These are phyloP conservation scores for Cucumis melo DNA, from an alignment of 306 rosid species.

Conservation along the genomic window DNA sequence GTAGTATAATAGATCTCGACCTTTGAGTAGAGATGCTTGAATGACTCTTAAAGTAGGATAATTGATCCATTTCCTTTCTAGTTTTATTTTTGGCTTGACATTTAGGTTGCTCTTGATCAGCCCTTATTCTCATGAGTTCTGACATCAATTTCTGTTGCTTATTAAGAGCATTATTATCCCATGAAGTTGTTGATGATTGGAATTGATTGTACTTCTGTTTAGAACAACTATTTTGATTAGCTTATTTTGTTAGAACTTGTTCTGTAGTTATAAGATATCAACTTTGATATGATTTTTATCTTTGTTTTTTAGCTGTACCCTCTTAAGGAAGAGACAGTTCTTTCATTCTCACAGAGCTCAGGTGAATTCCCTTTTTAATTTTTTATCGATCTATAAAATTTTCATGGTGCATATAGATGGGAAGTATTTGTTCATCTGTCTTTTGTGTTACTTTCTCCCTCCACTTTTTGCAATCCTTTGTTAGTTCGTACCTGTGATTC, in stretches of 20 bases:
- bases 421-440: background rate
- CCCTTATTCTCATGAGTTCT: background rate
- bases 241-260: background rate
- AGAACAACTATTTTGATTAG: background rate
- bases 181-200: background rate
- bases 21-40: background rate
- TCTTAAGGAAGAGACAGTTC: constrained; percentile 47
- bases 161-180: background rate
- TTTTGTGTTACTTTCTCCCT: background rate
- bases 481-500: background rate
- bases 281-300: background rate
- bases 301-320: constrained; percentile 35
- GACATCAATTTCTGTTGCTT: background rate
- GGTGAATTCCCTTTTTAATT: constrained; percentile 28
- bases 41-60: background rate
- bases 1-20: background rate
- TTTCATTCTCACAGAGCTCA: constrained; percentile 75
- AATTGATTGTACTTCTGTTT: background rate
- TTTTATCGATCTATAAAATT: background rate
- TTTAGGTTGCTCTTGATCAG: background rate
- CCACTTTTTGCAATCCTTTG: background rate
- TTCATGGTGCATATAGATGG: background rate
- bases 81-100: background rate
- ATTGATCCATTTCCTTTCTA: background rate
- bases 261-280: background rate